phyloP scores from a whole-genome alignment of 2,329 filamentous ascomycete genomes.

The Cordyceps cateniannulata region DNA sequence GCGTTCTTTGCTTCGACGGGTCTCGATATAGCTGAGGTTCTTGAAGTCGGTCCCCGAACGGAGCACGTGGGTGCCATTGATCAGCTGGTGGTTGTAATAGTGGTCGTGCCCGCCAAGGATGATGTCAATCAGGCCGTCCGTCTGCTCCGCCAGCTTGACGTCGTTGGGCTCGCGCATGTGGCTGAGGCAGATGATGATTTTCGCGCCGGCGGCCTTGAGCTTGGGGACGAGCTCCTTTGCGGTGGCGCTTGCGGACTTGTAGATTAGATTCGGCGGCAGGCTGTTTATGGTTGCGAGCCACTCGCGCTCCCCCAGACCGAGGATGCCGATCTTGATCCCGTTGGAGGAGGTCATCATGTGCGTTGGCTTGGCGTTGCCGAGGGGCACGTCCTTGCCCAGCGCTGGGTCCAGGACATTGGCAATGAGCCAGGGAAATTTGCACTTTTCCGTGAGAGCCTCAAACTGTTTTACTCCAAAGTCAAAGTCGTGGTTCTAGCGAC shows the following conservation, averaged over 20 bases:
- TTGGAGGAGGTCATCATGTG: constrained; percentile 73
- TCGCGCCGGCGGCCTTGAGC: constrained; percentile 69
- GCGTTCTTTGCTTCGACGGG: constrained; percentile 46
- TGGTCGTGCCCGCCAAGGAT: constrained; percentile 88
- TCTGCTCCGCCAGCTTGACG: constrained; percentile 71
- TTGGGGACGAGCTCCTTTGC: constrained; percentile 69
- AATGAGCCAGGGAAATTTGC: constrained; percentile 82
- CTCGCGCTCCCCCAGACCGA: constrained; percentile 80
- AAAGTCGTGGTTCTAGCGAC: constrained; percentile 74
- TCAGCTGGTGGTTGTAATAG: constrained; percentile 70
- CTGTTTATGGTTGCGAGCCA: constrained; percentile 88
- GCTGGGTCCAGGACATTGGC: constrained; percentile 84
- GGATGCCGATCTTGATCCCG: constrained; percentile 77
- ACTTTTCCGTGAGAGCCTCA: constrained; percentile 63
- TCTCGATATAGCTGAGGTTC: constrained; percentile 83
- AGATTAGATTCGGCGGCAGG: constrained; percentile 74
- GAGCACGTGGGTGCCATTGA: constrained; percentile 78
- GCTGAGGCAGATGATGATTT: constrained; percentile 75
- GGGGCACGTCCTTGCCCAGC: constrained; percentile 65
- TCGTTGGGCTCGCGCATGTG: constrained; percentile 89
- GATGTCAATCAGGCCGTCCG: constrained; percentile 71
- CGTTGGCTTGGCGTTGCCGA: constrained; percentile 70
- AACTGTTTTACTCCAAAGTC: constrained; percentile 87
- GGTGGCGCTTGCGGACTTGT: constrained; percentile 69
- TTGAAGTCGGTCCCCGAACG: constrained; percentile 89